phyloP scores from a whole-genome alignment of 1,139 yeast genomes.

The Sugiyamaella sp. region DNA sequence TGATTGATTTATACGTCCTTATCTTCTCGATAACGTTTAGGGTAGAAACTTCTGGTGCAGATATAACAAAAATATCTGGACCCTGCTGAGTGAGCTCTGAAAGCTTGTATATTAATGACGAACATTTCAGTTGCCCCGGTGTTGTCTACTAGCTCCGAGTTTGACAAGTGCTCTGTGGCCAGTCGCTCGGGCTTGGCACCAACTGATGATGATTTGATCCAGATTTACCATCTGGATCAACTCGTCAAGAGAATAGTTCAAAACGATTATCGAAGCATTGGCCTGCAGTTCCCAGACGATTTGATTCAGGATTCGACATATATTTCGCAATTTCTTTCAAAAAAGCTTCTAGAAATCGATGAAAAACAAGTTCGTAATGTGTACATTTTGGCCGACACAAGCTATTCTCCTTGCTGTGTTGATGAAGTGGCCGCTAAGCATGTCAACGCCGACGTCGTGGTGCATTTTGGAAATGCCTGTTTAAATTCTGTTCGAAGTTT shows the following conservation, averaged over 20 bases:
- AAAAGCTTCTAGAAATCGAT: slow-evolving; percentile 26
- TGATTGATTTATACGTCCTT: no score
- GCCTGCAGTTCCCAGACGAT: slow-evolving; percentile 88
- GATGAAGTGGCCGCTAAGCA: slow-evolving; percentile 98
- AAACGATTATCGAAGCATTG: slow-evolving; percentile 51
- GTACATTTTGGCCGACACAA: slow-evolving; percentile 78
- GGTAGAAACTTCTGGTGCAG: no score
- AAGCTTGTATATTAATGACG: neutral
- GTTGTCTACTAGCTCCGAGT: slow-evolving; percentile 63
- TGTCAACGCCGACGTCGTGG: slow-evolving; percentile 78
- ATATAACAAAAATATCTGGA: neutral
- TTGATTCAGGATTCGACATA: slow-evolving; percentile 78
- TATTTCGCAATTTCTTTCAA: slow-evolving; percentile 56
- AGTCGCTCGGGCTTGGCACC: slow-evolving; percentile 36
- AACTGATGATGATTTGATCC: slow-evolving; percentile 44
- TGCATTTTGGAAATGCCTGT: slow-evolving; percentile 96
- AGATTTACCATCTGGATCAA: slow-evolving; percentile 40
- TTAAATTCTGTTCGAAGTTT: slow-evolving; percentile 68
- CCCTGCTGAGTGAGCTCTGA: neutral
- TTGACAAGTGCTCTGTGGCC: slow-evolving; percentile 51
- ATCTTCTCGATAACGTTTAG: no score
- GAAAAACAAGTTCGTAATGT: slow-evolving; percentile 29
- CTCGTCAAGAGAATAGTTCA: slow-evolving; percentile 32
- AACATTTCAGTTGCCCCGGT: slow-evolving; percentile 52
- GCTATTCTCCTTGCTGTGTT: slow-evolving; percentile 93